phyloP scores from a whole-genome alignment of 495 filamentous ascomycete genomes.

The Talaromyces nanjingensis region DNA sequence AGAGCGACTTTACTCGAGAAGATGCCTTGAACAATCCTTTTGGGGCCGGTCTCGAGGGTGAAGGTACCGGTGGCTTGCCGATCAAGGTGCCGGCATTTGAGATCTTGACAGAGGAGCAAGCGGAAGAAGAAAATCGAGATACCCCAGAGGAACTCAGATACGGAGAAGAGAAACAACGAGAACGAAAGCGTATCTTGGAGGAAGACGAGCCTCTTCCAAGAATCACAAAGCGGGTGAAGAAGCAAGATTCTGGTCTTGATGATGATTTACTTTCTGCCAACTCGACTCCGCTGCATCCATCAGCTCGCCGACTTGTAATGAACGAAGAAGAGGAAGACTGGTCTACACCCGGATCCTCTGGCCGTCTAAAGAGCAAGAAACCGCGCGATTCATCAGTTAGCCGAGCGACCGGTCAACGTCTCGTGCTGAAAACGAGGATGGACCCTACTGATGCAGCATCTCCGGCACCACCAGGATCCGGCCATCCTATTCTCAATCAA shows the following conservation, averaged over 20 bases:
- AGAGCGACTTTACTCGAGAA: conserved; percentile 83
- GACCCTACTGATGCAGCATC: conserved; percentile 42
- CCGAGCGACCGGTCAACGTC: conserved; percentile 32
- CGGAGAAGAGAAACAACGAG: conserved; percentile 74
- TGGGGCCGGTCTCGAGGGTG: conserved; percentile 61
- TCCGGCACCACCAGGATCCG: conserved; percentile 41
- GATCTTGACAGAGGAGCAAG: conserved; percentile 68
- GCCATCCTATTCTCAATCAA: conserved; percentile 41
- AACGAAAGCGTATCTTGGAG: conserved; percentile 71
- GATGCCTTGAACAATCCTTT: conserved; percentile 85
- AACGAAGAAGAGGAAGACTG: conserved; percentile 32
- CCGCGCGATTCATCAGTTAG: conserved; percentile 31
- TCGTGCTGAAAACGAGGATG: conserved; percentile 43
- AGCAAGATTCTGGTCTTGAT: conserved; percentile 34
- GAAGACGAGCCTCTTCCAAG: conserved; percentile 56
- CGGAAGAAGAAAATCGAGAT: conserved; percentile 83
- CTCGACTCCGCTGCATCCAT: conserved; percentile 36
- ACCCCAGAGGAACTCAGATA: conserved; percentile 78
- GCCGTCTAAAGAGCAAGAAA: conserved; percentile 29
- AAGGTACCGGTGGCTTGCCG: conserved; percentile 55
- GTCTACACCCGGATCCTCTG: conserved; percentile 26
- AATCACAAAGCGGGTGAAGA: conserved; percentile 50
- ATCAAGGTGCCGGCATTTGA: conserved; percentile 79
- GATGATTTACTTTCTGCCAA: conserved; percentile 35
- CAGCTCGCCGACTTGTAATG: conserved; percentile 24